Evolutionary conservation across 2,329 filamentous ascomycete species (phyloP), one percentile per base, ranked within the genome.

Genomic region (Exophiala spinifera): DNA sequence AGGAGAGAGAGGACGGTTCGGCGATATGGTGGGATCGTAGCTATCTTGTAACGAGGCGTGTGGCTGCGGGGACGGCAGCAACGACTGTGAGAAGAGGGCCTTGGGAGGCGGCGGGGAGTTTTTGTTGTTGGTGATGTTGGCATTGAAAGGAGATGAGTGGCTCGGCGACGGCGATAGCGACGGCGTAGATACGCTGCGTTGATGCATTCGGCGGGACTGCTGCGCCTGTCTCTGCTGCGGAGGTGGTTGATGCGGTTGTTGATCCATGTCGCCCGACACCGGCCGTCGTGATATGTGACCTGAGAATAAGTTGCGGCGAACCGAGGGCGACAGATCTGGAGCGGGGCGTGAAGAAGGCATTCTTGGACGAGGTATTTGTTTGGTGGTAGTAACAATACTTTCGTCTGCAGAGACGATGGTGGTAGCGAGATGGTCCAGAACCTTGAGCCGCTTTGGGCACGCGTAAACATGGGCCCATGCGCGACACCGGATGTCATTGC

Each of bases 291-390:
- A 73, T 39, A 75, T 69, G 51, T 74, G 72, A 48, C 70, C 68
- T 15, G 73, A 71, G 61, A 76, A 76, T 21, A 76, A 67, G 52
- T 73, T 76, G 40, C 73, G 71, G 49, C 74, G 72, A 44, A 75
- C 69, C 17, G 70, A 72, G 14, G 64, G 51, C 25, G 60, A 46
- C 6, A 46, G 51, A 43, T 28, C 47, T 7, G 40, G 36, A 11
- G 43, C 43, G 48, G 42, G 45, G 28, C 46, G 25, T 25, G 43
- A 60, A 43, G 42, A 25, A 28, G 36, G 36, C 36, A 39, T 39
- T 5, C 3, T 39, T 31, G 10, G 36, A 14, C 36, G 36, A 15
- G n/a, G 36, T 39, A 39, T n/a, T 39, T 4, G 4, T 10, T 39
- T 5, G 28, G n/a, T n/a, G n/a, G n/a, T n/a, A n/a, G n/a, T n/a